Evolutionary conservation across 768 basidiomycete species (phyloP), one percentile per base, ranked within the genome.

Genomic region (Trametes punicea): DNA sequence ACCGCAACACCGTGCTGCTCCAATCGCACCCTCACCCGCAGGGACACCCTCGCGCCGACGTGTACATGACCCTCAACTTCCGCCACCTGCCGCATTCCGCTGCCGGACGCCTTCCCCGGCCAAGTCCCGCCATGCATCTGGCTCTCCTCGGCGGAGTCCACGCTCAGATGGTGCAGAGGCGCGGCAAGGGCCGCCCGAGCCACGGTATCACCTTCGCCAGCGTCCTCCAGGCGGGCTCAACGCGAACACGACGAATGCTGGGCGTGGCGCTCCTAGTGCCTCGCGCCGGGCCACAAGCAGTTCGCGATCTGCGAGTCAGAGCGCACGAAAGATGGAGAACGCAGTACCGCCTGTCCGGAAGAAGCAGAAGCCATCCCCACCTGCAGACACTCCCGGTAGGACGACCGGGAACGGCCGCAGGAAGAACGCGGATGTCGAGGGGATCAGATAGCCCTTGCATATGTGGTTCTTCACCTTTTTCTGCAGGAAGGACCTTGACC

Each of bases 201-300:
- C 62, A n/a, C 67, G 67, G 6, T 69, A 69, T 51, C 56, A 66
- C 31, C 60, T 69, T 21, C 67, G 66, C 33, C 59, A 59, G 38
- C 64, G 57, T 21, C 18, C 46, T 18, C 55, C 26, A 31, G 46
- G 21, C 29, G 34, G 29, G 11, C 11, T 23, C 27, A 15, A 21
- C 31, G 47, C 49, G 13, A 42, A 42, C 25, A 5, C 41, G 11
- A 33, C 56, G 7, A 56, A 38, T 26, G 23, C 15, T 13, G 57
- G 30, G 20, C 2, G 23, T 23, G 23, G 23, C 21, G 25, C 51
- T 16, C 25, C 31, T 7, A 15, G 7, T 7, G 8, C 38, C 25
- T 21, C 41, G 7, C 27, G 44, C 15, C 56, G 48, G 9, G 56
- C 47, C 16, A 30, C 34, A 5, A 51, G 47, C 41, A 47, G 45